These are phyloP conservation scores for Alternaria sp. DNA, from an alignment of 2,329 filamentous ascomycete genomes.

Conservation along the genomic window DNA sequence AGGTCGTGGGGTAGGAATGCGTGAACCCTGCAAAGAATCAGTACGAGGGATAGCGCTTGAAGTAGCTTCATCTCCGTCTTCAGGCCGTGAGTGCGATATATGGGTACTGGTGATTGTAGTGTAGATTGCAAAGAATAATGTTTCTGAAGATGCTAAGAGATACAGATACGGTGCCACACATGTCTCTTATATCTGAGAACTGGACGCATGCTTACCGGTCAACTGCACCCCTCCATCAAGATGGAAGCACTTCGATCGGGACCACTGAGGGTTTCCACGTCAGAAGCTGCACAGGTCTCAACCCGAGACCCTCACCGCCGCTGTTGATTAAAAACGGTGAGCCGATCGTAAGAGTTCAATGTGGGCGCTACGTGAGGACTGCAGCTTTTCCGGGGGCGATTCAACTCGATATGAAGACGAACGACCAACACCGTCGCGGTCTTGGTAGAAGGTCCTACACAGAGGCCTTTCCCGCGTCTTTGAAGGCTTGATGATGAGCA, in stretches of 20 bases:
- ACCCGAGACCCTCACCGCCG: not conserved
- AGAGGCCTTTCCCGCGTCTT: not conserved
- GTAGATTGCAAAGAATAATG: not conserved
- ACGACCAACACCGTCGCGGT: not conserved
- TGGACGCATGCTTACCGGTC: too few relatives aligned
- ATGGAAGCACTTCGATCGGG: not conserved
- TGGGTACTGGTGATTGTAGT: not conserved
- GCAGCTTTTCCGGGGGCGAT: too few relatives aligned
- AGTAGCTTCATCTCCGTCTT: not conserved
- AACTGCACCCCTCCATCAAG: not conserved
- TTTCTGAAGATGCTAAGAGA: not conserved
- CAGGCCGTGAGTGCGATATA: too few relatives aligned
- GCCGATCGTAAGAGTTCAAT: not conserved
- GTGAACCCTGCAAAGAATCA: not conserved
- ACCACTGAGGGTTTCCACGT: not conserved
- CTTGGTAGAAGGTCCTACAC: not conserved
- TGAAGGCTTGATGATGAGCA: not conserved
- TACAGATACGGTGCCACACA: too few relatives aligned
- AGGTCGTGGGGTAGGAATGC: not conserved
- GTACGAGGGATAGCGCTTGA: not conserved
- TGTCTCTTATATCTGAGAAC: too few relatives aligned
- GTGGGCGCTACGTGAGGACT: not conserved
- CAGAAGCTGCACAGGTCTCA: not conserved
- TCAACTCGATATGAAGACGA: too few relatives aligned
- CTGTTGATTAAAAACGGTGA: not conserved